Conservation (phyloP, 2,329 filamentous ascomycete species). For the Capronia epimyces region DNA sequence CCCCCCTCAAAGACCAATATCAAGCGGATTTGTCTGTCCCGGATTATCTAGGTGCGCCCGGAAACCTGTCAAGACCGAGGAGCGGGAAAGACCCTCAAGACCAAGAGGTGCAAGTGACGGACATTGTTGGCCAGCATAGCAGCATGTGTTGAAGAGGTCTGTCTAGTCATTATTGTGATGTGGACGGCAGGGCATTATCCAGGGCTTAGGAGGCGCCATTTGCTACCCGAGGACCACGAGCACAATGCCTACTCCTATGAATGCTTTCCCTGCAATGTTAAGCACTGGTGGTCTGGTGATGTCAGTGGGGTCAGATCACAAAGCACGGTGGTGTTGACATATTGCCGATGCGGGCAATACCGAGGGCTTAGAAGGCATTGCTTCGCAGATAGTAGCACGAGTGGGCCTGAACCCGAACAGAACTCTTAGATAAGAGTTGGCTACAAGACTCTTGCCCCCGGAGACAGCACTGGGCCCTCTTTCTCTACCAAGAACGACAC, state of each 20-base stretch:
- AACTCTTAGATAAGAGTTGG: slow-evolving; percentile 5
- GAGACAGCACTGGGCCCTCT: background rate
- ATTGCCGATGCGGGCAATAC: slow-evolving; percentile 10
- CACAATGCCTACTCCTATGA: background rate
- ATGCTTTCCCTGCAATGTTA: background rate
- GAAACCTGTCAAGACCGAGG: background rate
- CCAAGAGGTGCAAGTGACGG: background rate
- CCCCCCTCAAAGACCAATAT: background rate
- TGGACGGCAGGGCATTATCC: too few species aligned
- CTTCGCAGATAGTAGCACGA: background rate
- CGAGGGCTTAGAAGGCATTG: slow-evolving; percentile 2
- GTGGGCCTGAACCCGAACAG: slow-evolving; percentile 9
- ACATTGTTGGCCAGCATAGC: background rate
- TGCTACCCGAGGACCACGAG: background rate
- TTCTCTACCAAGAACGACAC: background rate
- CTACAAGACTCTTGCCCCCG: background rate
- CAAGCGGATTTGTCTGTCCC: background rate
- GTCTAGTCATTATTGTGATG: background rate
- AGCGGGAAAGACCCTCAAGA: background rate
- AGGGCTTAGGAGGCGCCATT: background rate
- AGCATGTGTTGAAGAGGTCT: background rate
- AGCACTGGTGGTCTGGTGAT: slow-evolving; percentile 10
- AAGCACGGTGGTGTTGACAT: slow-evolving; percentile 5
- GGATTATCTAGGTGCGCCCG: background rate
- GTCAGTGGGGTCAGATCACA: slow-evolving; percentile 5